Evolutionary conservation across 1,284 basidiomycete genomes (phyloP).

Genomic region (Austropuccinia psidii): DNA sequence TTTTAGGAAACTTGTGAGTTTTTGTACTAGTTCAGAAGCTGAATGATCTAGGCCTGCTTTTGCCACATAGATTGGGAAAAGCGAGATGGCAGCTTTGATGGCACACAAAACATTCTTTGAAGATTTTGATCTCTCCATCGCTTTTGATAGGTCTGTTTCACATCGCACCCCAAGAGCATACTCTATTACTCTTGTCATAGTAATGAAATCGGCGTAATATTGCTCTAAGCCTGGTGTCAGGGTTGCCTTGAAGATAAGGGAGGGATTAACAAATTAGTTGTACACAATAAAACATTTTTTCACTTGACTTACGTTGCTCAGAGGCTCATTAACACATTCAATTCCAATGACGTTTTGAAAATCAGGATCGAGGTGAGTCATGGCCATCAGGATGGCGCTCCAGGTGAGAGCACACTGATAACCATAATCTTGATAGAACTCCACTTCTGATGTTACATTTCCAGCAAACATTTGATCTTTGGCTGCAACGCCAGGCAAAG

Average conservation of each 20-base stretch:
- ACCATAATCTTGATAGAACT: constrained; percentile 66
- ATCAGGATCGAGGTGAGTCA: constrained; percentile 61
- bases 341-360: constrained; percentile 63
- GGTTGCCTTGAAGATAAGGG: neutral
- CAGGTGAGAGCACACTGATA: constrained; percentile 66
- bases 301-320: constrained; percentile 51
- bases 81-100: constrained; percentile 14
- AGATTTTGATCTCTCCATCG: neutral
- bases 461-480: constrained; percentile 60
- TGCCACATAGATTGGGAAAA: constrained; percentile 17
- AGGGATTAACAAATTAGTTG: neutral
- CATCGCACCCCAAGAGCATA: constrained; percentile 55
- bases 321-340: constrained; percentile 65
- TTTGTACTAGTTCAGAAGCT: no score
- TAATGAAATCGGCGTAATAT: constrained; percentile 66
- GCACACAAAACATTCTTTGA: constrained; percentile 7
- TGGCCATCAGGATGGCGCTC: constrained; percentile 65
- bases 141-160: constrained; percentile 21
- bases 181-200: constrained; percentile 60
- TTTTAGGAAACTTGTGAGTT: neutral
- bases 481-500: constrained; percentile 62
- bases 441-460: constrained; percentile 57
- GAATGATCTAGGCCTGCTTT: no score
- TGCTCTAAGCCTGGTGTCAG: constrained; percentile 31
- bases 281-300: constrained; percentile 50